Evolutionary conservation across 805 yeast species (phyloP).

Genomic region (Saitoella complicata): DNA sequence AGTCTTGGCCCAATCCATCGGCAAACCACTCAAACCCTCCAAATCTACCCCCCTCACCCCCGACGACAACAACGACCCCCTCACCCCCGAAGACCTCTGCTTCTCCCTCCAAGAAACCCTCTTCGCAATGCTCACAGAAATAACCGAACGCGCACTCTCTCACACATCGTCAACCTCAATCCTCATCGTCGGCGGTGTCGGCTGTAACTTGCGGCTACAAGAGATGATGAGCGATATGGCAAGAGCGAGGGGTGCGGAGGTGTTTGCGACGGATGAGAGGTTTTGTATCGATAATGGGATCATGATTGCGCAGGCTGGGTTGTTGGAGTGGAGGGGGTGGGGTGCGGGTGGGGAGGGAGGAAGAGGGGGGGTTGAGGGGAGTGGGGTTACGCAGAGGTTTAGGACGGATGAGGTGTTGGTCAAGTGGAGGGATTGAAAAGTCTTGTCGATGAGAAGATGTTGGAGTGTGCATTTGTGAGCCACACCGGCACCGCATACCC

Average conservation of each 20-base stretch:
- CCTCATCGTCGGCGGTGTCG: slow-evolving; percentile 96
- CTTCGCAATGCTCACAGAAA: slow-evolving; percentile 93
- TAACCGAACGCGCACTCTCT: slow-evolving; percentile 97
- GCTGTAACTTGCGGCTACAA: slow-evolving; percentile 79
- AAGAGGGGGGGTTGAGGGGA: slow-evolving; percentile 35
- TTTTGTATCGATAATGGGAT: slow-evolving; percentile 97
- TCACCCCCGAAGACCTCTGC: slow-evolving; percentile 78
- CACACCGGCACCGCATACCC: too few species aligned
- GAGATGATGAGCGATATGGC: slow-evolving; percentile 97
- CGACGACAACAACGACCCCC: slow-evolving; percentile 27
- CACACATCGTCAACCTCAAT: slow-evolving; percentile 84
- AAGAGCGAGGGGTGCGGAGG: slow-evolving; percentile 68
- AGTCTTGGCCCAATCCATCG: background rate
- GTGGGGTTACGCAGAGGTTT: slow-evolving; percentile 82
- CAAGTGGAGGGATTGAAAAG: slow-evolving; percentile 68
- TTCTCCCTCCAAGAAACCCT: slow-evolving; percentile 83
- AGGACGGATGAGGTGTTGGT: slow-evolving; percentile 79
- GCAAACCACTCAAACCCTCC: background rate
- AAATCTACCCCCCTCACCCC: slow-evolving; percentile 15
- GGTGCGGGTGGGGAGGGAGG: too few species aligned
- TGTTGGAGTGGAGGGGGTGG: slow-evolving; percentile 73
- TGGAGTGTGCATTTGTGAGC: too few species aligned
- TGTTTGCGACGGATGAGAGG: slow-evolving; percentile 89
- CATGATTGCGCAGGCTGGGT: slow-evolving; percentile 97
- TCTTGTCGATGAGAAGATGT: too few species aligned